phyloP scores from a whole-genome alignment of 2,329 filamentous ascomycete genomes.

The Epichloe bromicola region DNA sequence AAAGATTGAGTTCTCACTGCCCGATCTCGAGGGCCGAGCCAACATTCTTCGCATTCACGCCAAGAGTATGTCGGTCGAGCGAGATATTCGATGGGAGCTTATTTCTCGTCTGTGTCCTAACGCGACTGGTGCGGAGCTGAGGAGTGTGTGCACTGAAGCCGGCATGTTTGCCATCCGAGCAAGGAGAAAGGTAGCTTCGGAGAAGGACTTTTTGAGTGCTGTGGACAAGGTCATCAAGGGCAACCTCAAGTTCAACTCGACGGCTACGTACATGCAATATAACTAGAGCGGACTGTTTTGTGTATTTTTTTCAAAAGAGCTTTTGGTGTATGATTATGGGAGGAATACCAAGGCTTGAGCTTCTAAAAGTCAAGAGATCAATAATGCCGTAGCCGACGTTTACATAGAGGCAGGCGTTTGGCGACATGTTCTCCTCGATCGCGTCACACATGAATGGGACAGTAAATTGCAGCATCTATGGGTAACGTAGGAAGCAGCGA shows the following conservation, averaged over 20 bases:
- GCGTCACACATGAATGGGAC: too few species aligned
- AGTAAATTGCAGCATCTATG: too few species aligned
- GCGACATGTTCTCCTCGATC: neutral
- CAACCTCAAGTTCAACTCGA: constrained; percentile 98
- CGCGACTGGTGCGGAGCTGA: constrained; percentile 87
- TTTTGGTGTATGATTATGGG: constrained; percentile 21
- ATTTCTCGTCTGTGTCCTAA: constrained; percentile 96
- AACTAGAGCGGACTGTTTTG: constrained; percentile 50
- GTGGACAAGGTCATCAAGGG: constrained; percentile 99
- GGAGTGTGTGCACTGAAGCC: constrained; percentile 93
- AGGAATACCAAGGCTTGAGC: constrained; percentile 10
- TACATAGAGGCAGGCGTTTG: constrained; percentile 7
- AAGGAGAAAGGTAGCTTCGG: constrained; percentile 89
- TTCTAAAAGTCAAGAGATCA: constrained; percentile 13
- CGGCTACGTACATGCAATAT: constrained; percentile 97
- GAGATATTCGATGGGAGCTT: constrained; percentile 97
- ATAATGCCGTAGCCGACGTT: constrained; percentile 5
- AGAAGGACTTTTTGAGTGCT: constrained; percentile 96
- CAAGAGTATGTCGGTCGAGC: constrained; percentile 98
- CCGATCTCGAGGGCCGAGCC: constrained; percentile 90
- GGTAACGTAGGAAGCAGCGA: neutral
- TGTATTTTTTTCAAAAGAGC: constrained; percentile 16
- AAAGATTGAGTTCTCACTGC: constrained; percentile 97
- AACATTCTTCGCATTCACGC: constrained; percentile 98
- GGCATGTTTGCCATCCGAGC: constrained; percentile 97